A percentile compares a stretch with the other conserved stretches of the same genome.
Conservation (phyloP, 495 filamentous ascomycete genomes). For the Aspergillus cavernicola region DNA sequence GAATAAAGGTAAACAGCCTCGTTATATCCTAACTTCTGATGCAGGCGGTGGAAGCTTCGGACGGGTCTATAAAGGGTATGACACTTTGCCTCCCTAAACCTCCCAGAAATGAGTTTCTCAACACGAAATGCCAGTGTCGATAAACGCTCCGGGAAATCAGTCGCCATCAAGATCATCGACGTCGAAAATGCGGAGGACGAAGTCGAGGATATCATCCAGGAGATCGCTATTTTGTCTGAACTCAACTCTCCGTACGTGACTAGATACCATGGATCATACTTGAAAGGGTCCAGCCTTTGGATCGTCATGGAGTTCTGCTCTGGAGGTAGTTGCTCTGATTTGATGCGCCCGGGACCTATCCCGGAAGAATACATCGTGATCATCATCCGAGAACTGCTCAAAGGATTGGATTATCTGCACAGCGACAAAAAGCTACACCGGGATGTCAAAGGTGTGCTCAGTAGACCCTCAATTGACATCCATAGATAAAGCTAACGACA, state of each 20-base stretch:
- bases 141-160: constrained; percentile 75
- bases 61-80: constrained; percentile 90
- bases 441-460: constrained; percentile 81
- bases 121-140: constrained; percentile 58
- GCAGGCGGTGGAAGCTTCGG: constrained; percentile 86
- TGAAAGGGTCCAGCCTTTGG: constrained; percentile 94
- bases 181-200: constrained; percentile 98
- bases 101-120: neutral
- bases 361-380: constrained; percentile 92
- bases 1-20: neutral
- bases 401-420: constrained; percentile 91
- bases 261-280: constrained; percentile 92
- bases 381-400: constrained; percentile 82
- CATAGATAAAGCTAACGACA: constrained; percentile 17
- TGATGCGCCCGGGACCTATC: constrained; percentile 91
- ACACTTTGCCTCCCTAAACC: constrained; percentile 23
- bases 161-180: constrained; percentile 96
- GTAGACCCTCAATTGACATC: neutral
- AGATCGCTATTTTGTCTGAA: constrained; percentile 94
- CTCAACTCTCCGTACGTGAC: constrained; percentile 93
- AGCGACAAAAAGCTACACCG: constrained; percentile 92
- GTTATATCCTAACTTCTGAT: neutral
- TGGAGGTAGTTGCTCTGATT: constrained; percentile 85
- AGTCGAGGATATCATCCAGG: constrained; percentile 97
- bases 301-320: constrained; percentile 97